These are phyloP conservation scores for Colletotrichum ledebouriae DNA, from an alignment of 2,329 filamentous ascomycete species.

Conservation along the genomic window DNA sequence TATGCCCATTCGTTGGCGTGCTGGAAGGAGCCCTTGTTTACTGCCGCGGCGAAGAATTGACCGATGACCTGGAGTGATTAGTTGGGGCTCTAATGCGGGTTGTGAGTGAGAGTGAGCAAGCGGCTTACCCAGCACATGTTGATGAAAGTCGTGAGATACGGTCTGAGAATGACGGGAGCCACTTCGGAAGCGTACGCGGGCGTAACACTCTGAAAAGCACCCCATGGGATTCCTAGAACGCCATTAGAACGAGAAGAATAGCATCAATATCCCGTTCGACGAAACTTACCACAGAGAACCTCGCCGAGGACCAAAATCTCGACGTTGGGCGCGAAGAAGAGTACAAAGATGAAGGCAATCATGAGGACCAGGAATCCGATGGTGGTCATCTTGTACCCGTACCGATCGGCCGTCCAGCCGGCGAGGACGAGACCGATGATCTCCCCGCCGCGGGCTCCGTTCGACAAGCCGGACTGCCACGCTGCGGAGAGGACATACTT, in stretches of 20 bases:
- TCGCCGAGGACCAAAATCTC: conserved; percentile 63
- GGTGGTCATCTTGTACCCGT: conserved; percentile 64
- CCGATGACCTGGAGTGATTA: conserved; percentile 56
- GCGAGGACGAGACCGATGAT: conserved; percentile 68
- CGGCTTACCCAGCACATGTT: conserved; percentile 65
- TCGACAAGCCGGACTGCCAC: conserved; percentile 70
- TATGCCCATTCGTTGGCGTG: conserved; percentile 62
- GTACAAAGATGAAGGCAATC: conserved; percentile 65
- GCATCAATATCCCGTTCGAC: not conserved
- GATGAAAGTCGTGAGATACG: conserved; percentile 67
- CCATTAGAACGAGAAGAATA: conserved; percentile 24
- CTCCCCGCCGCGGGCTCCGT: conserved; percentile 66
- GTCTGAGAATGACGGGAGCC: conserved; percentile 61
- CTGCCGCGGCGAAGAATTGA: conserved; percentile 64
- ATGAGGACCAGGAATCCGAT: conserved; percentile 60
- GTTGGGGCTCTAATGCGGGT: too few relatives aligned
- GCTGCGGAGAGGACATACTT: conserved; percentile 64
- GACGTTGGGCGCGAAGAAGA: conserved; percentile 65
- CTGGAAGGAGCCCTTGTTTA: conserved; percentile 58
- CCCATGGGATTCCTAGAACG: conserved; percentile 63
- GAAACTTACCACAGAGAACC: conserved; percentile 55
- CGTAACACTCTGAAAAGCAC: conserved; percentile 64
- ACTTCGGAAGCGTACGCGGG: conserved; percentile 68
- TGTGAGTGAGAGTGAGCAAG: too few relatives aligned
- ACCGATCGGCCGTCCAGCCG: conserved; percentile 65